These are phyloP conservation scores for Chimonanthus praecox DNA, from an alignment of 164 flowering plant species.

Conservation along the genomic window DNA sequence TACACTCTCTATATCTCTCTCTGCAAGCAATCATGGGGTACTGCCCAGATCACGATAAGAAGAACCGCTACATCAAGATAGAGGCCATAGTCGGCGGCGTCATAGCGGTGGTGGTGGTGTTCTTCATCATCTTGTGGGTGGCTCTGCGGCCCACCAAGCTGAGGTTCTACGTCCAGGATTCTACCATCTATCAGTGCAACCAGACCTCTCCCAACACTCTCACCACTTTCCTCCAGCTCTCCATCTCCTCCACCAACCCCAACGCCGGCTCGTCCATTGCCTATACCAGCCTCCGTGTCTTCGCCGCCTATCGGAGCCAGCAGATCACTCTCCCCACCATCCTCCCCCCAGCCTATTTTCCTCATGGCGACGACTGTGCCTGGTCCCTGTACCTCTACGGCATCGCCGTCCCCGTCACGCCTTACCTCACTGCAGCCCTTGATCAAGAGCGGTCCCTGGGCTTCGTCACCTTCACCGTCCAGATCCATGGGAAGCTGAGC, in stretches of 20 bases:
- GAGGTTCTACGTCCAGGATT: conserved; percentile 12
- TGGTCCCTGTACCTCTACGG: conserved; percentile 17
- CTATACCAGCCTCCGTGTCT: conserved; percentile 8
- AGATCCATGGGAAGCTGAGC: conserved; percentile 10
- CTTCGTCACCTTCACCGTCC: neutral
- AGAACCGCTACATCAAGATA: neutral
- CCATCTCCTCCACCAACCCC: conserved; percentile 12
- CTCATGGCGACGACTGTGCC: conserved; percentile 8
- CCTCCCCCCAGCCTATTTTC: conserved; percentile 8
- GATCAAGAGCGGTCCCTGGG: conserved; percentile 2
- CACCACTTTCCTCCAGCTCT: conserved; percentile 7
- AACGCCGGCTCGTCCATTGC: conserved; percentile 11
- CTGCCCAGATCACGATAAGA: no score
- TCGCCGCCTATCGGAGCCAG: conserved; percentile 15
- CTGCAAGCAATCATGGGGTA: no score
- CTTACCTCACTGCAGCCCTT: conserved; percentile 10
- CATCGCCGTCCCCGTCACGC: conserved; percentile 10
- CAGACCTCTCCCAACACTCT: conserved; percentile 7
- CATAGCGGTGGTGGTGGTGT: neutral
- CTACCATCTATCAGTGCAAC: conserved; percentile 12
- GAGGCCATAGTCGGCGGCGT: neutral
- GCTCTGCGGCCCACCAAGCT: conserved; percentile 15
- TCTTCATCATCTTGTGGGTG: conserved; percentile 9
- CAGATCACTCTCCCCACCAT: conserved; percentile 13
- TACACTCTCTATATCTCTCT: no score